Conservation (phyloP, 805 yeast genomes). For the Ogataea degrootiae region DNA sequence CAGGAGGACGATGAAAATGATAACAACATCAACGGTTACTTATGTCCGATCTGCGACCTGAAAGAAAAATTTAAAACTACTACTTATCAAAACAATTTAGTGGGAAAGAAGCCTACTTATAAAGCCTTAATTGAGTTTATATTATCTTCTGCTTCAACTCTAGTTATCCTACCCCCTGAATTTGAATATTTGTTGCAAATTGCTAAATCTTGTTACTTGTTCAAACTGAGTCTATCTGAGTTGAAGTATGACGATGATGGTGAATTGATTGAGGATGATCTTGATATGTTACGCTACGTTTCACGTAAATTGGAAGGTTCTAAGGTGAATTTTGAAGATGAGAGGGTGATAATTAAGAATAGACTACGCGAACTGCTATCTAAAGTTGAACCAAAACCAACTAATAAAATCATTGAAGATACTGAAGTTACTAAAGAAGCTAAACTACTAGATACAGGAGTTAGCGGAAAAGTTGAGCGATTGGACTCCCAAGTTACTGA, state of each 20-base stretch:
- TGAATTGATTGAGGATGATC: constrained; percentile 18
- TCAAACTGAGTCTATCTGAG: constrained; percentile 3
- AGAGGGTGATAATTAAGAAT: constrained; percentile 26
- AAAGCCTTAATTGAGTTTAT: constrained; percentile 11
- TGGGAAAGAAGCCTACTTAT: constrained; percentile 10
- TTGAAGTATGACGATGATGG: constrained; percentile 15
- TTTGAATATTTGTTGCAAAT: constrained; percentile 9
- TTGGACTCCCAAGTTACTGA: too few relatives aligned
- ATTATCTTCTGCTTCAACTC: constrained; percentile 7
- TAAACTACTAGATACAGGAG: too few relatives aligned
- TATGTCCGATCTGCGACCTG: constrained; percentile 53
- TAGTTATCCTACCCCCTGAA: constrained; percentile 16
- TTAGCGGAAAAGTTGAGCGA: too few relatives aligned
- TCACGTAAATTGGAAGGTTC: constrained; percentile 47
- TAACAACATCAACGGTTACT: constrained; percentile 35
- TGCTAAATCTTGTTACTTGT: constrained; percentile 9
- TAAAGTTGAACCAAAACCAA: not conserved
- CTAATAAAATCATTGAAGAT: not conserved
- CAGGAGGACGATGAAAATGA: constrained; percentile 18
- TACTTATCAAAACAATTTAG: constrained; percentile 5
- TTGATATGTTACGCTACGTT: constrained; percentile 34
- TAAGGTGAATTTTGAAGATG: constrained; percentile 20
- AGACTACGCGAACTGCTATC: constrained; percentile 17
- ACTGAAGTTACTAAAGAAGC: not conserved
- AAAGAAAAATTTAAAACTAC: constrained; percentile 18